These are phyloP conservation scores for Melaleuca quinquenervia DNA, from an alignment of 345 rosid genomes.

Conservation along the genomic window DNA sequence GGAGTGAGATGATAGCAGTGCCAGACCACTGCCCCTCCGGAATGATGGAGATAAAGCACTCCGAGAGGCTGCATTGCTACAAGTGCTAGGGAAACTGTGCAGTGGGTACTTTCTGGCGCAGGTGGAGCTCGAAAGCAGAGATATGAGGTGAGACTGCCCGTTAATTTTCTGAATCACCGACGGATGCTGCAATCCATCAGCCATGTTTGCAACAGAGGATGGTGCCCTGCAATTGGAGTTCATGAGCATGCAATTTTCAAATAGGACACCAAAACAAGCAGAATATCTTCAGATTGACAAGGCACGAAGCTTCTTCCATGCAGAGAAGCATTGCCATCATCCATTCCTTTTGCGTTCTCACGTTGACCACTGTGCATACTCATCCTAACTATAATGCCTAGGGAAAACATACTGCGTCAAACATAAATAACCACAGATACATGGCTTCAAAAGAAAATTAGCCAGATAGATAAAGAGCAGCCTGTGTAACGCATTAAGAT, in stretches of 20 bases:
- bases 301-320: background rate
- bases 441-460: background rate
- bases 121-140: slow-evolving; percentile 21
- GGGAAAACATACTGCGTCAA: background rate
- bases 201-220: slow-evolving; percentile 24
- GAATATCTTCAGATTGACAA: background rate
- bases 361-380: background rate
- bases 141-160: slow-evolving; percentile 31
- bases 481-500: background rate
- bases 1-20: slow-evolving; percentile 9
- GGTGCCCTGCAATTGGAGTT: slow-evolving; percentile 3
- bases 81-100: background rate
- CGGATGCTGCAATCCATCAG: slow-evolving; percentile 49
- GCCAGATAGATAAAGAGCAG: background rate
- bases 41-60: slow-evolving; percentile 14
- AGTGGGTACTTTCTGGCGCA: background rate
- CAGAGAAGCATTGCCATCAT: background rate
- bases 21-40: slow-evolving; percentile 15
- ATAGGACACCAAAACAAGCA: background rate
- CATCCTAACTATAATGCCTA: background rate
- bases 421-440: background rate
- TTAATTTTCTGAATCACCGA: slow-evolving; percentile 43
- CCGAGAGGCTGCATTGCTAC: slow-evolving; percentile 20
- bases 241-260: background rate
- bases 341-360: background rate